phyloP scores from a whole-genome alignment of 192 early-diverging fungal species.

The Funneliformis mosseae region DNA sequence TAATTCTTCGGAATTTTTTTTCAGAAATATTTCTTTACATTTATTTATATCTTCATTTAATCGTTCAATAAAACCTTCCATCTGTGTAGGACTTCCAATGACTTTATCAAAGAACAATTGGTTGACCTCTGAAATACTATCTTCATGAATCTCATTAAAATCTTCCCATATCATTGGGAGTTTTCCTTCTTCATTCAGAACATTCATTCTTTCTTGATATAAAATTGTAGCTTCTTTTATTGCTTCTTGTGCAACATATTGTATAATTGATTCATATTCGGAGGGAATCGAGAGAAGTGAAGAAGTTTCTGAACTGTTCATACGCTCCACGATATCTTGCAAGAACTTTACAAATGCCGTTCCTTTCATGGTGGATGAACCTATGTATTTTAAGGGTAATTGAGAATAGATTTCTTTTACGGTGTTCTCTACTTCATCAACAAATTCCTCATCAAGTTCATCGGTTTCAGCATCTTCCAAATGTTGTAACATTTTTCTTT shows the following conservation, averaged over 20 bases:
- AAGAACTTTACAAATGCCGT: not conserved
- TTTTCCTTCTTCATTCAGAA: not conserved
- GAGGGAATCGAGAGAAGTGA: not conserved
- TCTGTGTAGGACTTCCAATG: not conserved
- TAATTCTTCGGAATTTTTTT: not conserved
- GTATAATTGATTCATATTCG: not conserved
- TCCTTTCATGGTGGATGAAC: conserved; percentile 1
- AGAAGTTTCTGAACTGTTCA: not conserved
- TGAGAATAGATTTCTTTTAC: not conserved
- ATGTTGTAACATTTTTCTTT: not conserved
- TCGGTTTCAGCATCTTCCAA: not conserved
- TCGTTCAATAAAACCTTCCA: not conserved
- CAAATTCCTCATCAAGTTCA: not conserved
- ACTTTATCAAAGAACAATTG: not conserved
- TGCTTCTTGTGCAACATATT: not conserved
- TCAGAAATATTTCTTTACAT: not conserved
- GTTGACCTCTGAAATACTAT: not conserved
- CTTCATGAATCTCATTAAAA: not conserved
- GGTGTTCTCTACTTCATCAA: not conserved
- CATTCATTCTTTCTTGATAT: not conserved
- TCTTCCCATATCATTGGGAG: not conserved
- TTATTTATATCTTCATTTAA: not conserved
- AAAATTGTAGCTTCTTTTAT: not conserved
- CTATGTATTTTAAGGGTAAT: not conserved
- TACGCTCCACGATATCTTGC: not conserved